Base-by-base conservation (phyloP, 1,284 basidiomycete genomes). In the Neonothopanus nambi region DNA sequence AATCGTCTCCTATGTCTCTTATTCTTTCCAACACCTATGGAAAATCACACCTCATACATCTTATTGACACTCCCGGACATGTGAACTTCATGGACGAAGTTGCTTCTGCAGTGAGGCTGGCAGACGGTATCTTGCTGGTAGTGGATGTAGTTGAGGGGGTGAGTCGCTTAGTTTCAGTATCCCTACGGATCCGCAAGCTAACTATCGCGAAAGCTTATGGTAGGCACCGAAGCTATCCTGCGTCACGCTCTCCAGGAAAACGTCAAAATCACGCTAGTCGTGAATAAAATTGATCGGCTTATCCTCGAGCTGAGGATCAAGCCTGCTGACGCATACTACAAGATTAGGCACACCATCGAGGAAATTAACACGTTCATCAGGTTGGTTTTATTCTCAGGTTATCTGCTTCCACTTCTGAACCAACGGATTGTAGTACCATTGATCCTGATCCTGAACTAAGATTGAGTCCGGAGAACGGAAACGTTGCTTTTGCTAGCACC, bases 41-140 rank as follows among this genome's bases (percentile, higher is more conserved):
- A 56, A 99, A 99, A 76, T 97, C 93, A 2, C 89, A 95, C 70
- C 80, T 99, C 6, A 68, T 98, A 57, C 96, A 99, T 72, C 70
- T 98, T 37, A 87, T 99, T 65, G 97, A 99, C 72, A 99, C 97
- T 0, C 97, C 97, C 1, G 97, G 97, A 23, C 97, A 99, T 67
- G 91, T 95, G 57, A 99, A 99, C 73, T 99, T 99, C 69, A 82
- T 93, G 17, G 97, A 99, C 67, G 97, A 99, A 72, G 94, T 96
- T 12, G 95, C 95, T 5, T 86, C 88, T 17, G 81, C 91, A 3
- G 84, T 95, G 54, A 83, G 96, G 35, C 74, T 98, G 21, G 89
- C 84, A 15, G 97, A 99, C 67, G 97, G 97, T 51, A 87, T 98
- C 35, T 70, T 99, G 2, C 74, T 99, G 13, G 95, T 99, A 1